Percentiles rank a stretch among this genome's conserved stretches.
These are phyloP conservation scores for Terana coerulea DNA, from an alignment of 768 basidiomycete genomes.

Conservation along the genomic window DNA sequence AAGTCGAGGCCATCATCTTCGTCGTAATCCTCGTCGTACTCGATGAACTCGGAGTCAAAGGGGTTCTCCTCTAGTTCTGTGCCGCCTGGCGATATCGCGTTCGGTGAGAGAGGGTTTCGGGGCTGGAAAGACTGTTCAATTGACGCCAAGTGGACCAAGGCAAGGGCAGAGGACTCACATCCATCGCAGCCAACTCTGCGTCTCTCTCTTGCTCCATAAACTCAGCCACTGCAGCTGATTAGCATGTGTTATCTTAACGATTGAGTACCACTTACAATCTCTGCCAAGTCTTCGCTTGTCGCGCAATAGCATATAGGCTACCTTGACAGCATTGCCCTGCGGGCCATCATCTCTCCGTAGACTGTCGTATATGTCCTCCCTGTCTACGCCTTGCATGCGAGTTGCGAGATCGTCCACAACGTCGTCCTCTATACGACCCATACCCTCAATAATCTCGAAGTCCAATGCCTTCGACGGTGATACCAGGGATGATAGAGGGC, in stretches of 20 bases:
- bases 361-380: conserved; percentile 86
- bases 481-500: conserved; percentile 69
- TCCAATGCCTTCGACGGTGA: conserved; percentile 62
- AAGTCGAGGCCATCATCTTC: conserved; percentile 52
- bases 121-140: conserved; percentile 40
- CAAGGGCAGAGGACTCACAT: conserved; percentile 46
- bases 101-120: conserved; percentile 64
- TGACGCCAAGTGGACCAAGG: conserved; percentile 10
- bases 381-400: conserved; percentile 69
- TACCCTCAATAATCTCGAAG: conserved; percentile 84
- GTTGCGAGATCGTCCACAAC: conserved; percentile 79
- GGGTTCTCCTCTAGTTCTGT: conserved; percentile 70
- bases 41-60: conserved; percentile 72
- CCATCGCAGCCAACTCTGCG: conserved; percentile 73
- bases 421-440: conserved; percentile 90
- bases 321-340: conserved; percentile 91
- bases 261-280: conserved; percentile 60
- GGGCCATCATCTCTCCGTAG: conserved; percentile 79
- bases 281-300: conserved; percentile 84
- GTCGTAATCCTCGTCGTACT: conserved; percentile 49
- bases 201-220: conserved; percentile 86
- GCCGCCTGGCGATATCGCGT: conserved; percentile 58
- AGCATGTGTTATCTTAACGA: conserved; percentile 14
- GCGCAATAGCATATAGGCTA: conserved; percentile 90
- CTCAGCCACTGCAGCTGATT: conserved; percentile 51